Evolutionary conservation across 2,329 filamentous ascomycete species (phyloP).

Genomic region (Orbilia blumenaviensis): DNA sequence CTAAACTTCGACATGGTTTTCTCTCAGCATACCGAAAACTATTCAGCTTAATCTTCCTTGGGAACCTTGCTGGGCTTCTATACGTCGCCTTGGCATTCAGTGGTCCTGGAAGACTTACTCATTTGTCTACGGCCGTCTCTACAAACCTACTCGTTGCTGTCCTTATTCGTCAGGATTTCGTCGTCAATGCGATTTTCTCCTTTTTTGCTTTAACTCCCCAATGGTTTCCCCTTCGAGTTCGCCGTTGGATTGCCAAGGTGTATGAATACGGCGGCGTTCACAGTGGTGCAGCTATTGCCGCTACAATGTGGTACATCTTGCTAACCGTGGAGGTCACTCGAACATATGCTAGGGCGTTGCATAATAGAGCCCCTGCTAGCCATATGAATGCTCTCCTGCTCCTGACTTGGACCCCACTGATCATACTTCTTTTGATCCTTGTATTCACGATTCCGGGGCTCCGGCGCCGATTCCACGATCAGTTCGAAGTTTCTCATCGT

Average conservation of each 20-base stretch:
- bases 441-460: conserved; percentile 71
- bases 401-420: conserved; percentile 61
- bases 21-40: conserved; percentile 61
- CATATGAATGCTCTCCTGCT: conserved; percentile 54
- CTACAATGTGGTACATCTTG: conserved; percentile 64
- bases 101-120: conserved; percentile 24
- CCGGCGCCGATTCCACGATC: conserved; percentile 71
- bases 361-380: conserved; percentile 20
- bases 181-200: conserved; percentile 66
- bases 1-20: conserved; percentile 66
- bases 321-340: conserved; percentile 60
- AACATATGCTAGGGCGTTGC: conserved; percentile 30
- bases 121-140: conserved; percentile 56
- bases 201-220: conserved; percentile 63
- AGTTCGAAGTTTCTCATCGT: conserved; percentile 76
- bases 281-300: conserved; percentile 65
- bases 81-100: conserved; percentile 37
- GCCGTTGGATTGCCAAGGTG: conserved; percentile 64
- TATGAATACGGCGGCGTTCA: conserved; percentile 68
- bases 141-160: conserved; percentile 64
- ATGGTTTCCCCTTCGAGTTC: conserved; percentile 63
- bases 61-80: conserved; percentile 59
- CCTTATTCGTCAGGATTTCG: conserved; percentile 66
- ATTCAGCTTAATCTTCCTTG: conserved; percentile 62
- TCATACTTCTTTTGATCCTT: conserved; percentile 67